Percentiles rank a stretch among this genome's conserved stretches.
These are phyloP conservation scores for Puccinellia tenuiflora DNA, from an alignment of 176 grass and related monocot species.

Conservation along the genomic window DNA sequence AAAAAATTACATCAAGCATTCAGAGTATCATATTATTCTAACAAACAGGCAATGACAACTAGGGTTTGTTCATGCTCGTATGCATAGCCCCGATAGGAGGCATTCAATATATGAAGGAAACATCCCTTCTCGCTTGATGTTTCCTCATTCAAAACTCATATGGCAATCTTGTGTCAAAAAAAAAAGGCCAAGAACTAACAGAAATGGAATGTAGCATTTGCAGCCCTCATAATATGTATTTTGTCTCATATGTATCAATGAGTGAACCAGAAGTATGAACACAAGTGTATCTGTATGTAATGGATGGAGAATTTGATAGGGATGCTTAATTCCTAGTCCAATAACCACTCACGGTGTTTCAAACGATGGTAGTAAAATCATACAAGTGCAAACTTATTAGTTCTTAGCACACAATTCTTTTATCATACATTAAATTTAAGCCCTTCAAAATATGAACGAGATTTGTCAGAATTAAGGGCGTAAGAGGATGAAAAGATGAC, in stretches of 20 bases:
- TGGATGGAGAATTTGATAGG: background rate
- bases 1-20: slow-evolving; percentile 2
- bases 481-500: background rate
- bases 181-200: background rate
- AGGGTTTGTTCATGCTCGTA: background rate
- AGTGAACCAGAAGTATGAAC: slow-evolving; percentile 10
- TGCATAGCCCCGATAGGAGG: background rate
- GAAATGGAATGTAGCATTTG: background rate
- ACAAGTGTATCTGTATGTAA: background rate
- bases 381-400: background rate
- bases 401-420: background rate
- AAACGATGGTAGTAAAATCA: background rate
- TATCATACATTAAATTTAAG: background rate
- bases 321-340: background rate
- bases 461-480: background rate
- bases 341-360: background rate
- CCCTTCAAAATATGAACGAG: background rate
- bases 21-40: slow-evolving; percentile 22
- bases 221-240: background rate
- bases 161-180: background rate
- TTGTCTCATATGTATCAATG: background rate
- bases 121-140: background rate
- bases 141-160: slow-evolving; percentile 1
- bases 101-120: background rate
- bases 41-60: background rate